These are phyloP conservation scores for Exophiala viscosa DNA, from an alignment of 2,329 filamentous ascomycete species.

Conservation along the genomic window DNA sequence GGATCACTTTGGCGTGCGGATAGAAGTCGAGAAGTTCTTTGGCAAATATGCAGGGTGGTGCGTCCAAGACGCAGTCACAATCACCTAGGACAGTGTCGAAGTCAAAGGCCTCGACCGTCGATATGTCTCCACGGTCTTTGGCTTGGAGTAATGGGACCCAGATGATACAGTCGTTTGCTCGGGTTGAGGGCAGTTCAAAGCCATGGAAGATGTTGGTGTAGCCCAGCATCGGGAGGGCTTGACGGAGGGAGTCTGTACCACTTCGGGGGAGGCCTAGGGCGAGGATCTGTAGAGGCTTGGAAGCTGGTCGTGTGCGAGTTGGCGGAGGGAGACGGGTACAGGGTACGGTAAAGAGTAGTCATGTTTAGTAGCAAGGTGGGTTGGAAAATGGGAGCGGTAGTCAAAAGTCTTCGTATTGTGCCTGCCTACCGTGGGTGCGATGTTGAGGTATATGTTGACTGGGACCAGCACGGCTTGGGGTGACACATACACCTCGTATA, in stretches of 20 bases:
- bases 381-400: too few species aligned
- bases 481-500: too few species aligned
- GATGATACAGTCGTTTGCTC: background rate
- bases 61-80: conserved; percentile 7
- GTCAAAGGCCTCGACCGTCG: background rate
- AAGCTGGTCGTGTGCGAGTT: background rate
- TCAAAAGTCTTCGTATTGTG: too few species aligned
- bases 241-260: conserved; percentile 9
- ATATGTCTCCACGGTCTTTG: background rate
- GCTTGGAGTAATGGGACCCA: background rate
- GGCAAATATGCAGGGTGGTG: conserved; percentile 3
- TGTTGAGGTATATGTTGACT: too few species aligned
- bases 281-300: conserved; percentile 7
- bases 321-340: too few species aligned
- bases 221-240: conserved; percentile 4
- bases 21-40: conserved; percentile 11
- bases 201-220: conserved; percentile 8
- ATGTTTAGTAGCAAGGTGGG: too few species aligned
- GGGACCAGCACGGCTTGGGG: too few species aligned
- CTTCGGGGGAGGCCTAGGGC: conserved; percentile 4
- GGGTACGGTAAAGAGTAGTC: too few species aligned
- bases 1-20: conserved; percentile 9
- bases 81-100: conserved; percentile 4
- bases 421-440: too few species aligned
- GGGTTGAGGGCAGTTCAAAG: conserved; percentile 6